Conservation (phyloP, 2,329 filamentous ascomycete species). For the Penicillium sp. region DNA sequence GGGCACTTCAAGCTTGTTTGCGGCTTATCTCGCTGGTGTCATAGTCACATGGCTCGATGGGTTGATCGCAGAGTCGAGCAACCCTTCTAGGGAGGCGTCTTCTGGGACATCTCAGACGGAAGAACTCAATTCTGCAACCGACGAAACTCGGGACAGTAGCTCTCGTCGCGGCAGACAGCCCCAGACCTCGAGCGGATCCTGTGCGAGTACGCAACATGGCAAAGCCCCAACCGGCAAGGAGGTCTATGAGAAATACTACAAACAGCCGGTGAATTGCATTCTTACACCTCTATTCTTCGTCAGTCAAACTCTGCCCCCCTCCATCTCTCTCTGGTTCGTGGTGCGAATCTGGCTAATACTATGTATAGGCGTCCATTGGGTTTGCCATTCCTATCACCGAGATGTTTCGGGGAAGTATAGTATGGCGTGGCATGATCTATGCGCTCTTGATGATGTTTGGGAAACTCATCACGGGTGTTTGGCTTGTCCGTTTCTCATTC, state of each 20-base stretch:
- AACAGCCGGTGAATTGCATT: slow-evolving; percentile 44
- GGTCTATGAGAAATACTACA: slow-evolving; percentile 46
- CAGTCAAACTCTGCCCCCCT: slow-evolving; percentile 19
- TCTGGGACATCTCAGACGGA: too few relatives aligned
- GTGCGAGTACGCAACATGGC: too few relatives aligned
- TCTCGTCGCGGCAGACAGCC: too few relatives aligned
- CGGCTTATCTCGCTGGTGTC: slow-evolving; percentile 53
- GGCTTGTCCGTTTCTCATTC: slow-evolving; percentile 37
- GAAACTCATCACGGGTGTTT: slow-evolving; percentile 57
- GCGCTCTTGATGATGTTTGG: slow-evolving; percentile 61
- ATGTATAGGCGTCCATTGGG: slow-evolving; percentile 53
- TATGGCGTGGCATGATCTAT: slow-evolving; percentile 72
- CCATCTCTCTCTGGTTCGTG: too few relatives aligned
- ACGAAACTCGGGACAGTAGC: too few relatives aligned
- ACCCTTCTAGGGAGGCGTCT: too few relatives aligned
- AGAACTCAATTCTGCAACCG: too few relatives aligned
- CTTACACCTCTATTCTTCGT: slow-evolving; percentile 70
- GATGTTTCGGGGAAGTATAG: slow-evolving; percentile 57
- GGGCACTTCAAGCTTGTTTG: slow-evolving; percentile 52
- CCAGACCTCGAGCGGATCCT: too few relatives aligned
- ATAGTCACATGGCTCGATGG: slow-evolving; percentile 47
- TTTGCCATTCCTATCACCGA: slow-evolving; percentile 70
- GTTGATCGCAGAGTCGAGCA: not conserved
- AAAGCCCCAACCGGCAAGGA: slow-evolving; percentile 10
- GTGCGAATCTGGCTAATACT: not conserved